Base-by-base conservation (phyloP, 805 yeast species). In the Yueomyces sp. region DNA sequence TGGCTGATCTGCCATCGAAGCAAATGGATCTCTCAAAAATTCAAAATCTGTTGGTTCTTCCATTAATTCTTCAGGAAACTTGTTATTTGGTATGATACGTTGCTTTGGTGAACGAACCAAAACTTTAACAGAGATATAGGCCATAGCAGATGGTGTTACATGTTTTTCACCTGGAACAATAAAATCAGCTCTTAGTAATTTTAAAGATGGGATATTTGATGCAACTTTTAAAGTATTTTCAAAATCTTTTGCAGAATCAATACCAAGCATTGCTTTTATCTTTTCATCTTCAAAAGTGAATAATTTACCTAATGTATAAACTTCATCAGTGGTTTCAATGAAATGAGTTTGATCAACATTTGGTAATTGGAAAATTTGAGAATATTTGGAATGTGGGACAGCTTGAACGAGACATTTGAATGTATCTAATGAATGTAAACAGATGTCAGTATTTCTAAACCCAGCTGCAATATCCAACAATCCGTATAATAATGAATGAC, bases 161-260 rank as follows among this genome's bases (percentile, higher is more conserved):
- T 47, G 49, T 31, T 67, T 67, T 66, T 88, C 96, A 33, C 97
- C 97, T 3, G 95, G 90, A 38, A 90, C 95, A 49, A 73, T 72
- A 64, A 86, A 86, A 45, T 74, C 76, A 38, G 94, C 80, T 42
- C 74, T 75, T 30, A 87, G 50, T 12, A 87, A 66, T 53, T 81
- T 76, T 41, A 88, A 62, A 40, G 69, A 63, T 38, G 96, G 96
- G 33, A 87, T 74, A 32, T 71, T 66, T 3, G 73, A 57, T 1
- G 88, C 94, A 45, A 77, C 71, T 3, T 63, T 60, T 41, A 79
- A 56, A 1, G 83, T 70, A 30, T 66, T 66, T 28, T 70, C 57
- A 44, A 82, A 60, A 48, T 75, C 62, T 2, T 52, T 45, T 28
- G 65, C 50, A 55, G 73, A 74, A 26, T 57, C 58, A 40, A 77